Base-by-base conservation (phyloP, 257 asterid species). In the Coffea eugenioides region DNA sequence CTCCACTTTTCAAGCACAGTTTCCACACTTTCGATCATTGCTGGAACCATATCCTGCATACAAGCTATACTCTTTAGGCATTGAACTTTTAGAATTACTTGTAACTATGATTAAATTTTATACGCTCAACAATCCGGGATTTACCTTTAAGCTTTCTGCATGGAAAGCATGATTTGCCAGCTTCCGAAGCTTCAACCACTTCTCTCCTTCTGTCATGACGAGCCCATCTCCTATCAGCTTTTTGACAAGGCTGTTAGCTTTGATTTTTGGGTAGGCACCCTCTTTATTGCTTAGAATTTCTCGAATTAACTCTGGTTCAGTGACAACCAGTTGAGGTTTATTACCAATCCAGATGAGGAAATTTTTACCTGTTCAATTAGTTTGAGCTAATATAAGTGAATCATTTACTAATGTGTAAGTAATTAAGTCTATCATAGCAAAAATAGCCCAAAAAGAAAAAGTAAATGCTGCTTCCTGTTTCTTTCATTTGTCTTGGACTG, bases 151-250 rank as follows among this genome's bases (percentile, higher is more conserved):
- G 56, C 80, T 78, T 59, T 90, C 92, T 49, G 88, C 92, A 70
- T 90, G 93, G 77, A 90, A 91, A 70, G 93, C 90, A 78, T 88
- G 89, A 74, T 87, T 88, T 51, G 97, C 85, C 79, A 89, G 73
- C 87, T 84, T 90, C 79, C 93, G 79, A 46, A 90, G 83, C 83
- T 62, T 90, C 21, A 61, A 16, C 93, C 94, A 91, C 77, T 86
- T 90, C 54, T 90, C 86, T 69, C 91, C 90, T 49, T 87, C 90
- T 18, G 91, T 67, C 21, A 77, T 5, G 0, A 82, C 82, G 57
- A 89, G 77, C 62, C 97, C 91, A 59, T 83, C 89, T 68, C 92
- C 97, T 3, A 87, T 11, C 61, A 90, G 65, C 76, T 87, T 88
- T 82, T 73, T 85, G 0, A 69, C 0, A 73, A 79, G 67, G 9